phyloP scores from a whole-genome alignment of 805 yeast genomes.

The Candida argentea region DNA sequence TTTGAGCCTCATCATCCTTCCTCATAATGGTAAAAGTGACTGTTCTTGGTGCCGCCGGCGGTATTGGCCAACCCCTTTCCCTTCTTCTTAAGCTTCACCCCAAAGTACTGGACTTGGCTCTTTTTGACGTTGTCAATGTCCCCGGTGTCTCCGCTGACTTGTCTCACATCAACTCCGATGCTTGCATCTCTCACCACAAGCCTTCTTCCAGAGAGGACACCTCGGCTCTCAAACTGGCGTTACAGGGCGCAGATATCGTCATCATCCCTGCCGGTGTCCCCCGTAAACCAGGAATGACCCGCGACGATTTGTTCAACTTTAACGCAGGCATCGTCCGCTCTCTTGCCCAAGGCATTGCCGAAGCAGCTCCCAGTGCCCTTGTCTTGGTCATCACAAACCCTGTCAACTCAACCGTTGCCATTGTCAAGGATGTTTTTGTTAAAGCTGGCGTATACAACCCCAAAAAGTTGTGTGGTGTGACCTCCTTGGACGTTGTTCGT shows the following conservation, averaged over 20 bases:
- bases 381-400: conserved; percentile 86
- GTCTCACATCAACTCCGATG: conserved; percentile 68
- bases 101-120: conserved; percentile 52
- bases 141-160: conserved; percentile 88
- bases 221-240: conserved; percentile 35
- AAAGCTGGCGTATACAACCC: conserved; percentile 62
- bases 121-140: conserved; percentile 69
- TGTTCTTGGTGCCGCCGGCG: conserved; percentile 88
- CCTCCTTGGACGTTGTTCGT: conserved; percentile 79
- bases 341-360: conserved; percentile 68
- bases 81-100: conserved; percentile 66
- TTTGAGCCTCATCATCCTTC: not conserved
- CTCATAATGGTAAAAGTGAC: conserved; percentile 54
- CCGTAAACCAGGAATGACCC: conserved; percentile 91
- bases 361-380: conserved; percentile 62
- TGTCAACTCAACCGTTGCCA: conserved; percentile 87
- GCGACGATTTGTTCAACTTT: conserved; percentile 79
- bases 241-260: conserved; percentile 38
- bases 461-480: conserved; percentile 72
- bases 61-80: conserved; percentile 89
- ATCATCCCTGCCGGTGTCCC: conserved; percentile 83
- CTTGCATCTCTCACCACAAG: conserved; percentile 48
- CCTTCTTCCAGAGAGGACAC: conserved; percentile 45
- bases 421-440: conserved; percentile 72
- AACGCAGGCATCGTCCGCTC: conserved; percentile 73